A percentile compares a stretch with the other conserved stretches of the same genome.
Evolutionary conservation across 192 early-diverging fungal genomes (phyloP).

Genomic region (Podochytrium sp.): DNA sequence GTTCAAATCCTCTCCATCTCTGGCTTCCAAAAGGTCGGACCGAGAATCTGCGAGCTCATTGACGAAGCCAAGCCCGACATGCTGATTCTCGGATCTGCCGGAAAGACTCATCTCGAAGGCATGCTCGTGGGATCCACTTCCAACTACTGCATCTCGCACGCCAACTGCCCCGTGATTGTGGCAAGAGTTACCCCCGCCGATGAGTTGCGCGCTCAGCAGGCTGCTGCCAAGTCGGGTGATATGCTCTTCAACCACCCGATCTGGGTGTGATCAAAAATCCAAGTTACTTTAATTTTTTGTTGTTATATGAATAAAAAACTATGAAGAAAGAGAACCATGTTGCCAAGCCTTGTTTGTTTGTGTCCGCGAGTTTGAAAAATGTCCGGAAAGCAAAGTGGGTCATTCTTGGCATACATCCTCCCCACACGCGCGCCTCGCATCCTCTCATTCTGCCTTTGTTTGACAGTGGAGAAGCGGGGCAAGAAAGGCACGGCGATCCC

Average conservation of each 20-base stretch:
- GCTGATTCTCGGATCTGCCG: constrained; percentile 48
- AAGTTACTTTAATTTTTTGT: background rate
- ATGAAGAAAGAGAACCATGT: too few species aligned
- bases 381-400: too few species aligned
- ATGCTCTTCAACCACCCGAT: background rate
- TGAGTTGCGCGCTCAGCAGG: constrained; percentile 9
- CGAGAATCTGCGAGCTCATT: constrained; percentile 36
- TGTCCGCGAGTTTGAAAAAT: too few species aligned
- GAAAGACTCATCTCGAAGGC: constrained; percentile 47
- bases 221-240: background rate
- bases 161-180: constrained; percentile 43
- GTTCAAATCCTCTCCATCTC: constrained; percentile 27
- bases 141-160: constrained; percentile 45
- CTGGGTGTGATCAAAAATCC: background rate
- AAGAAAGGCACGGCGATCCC: too few species aligned
- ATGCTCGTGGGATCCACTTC: constrained; percentile 44
- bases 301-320: background rate
- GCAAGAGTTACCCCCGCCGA: constrained; percentile 33
- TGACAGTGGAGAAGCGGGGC: too few species aligned
- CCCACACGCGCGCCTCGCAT: too few species aligned
- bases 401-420: too few species aligned
- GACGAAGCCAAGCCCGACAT: constrained; percentile 45
- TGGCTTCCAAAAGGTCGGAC: constrained; percentile 26
- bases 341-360: too few species aligned
- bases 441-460: too few species aligned